Percentiles rank a stretch among this genome's conserved stretches.
Conservation (phyloP, 2,329 filamentous ascomycete species). For the Exophiala oligosperma region DNA sequence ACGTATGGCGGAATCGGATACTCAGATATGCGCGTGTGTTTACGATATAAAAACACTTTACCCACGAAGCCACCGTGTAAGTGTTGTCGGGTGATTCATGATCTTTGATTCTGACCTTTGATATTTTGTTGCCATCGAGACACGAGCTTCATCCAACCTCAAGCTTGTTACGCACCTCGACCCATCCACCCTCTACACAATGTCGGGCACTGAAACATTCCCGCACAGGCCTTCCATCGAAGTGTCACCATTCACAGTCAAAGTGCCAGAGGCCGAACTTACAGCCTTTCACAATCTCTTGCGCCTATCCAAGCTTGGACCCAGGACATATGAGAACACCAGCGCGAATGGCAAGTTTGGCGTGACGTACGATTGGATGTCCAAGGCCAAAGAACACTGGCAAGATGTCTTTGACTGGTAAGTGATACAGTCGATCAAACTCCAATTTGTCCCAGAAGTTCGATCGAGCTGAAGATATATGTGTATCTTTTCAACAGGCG, state of each 20-base stretch:
- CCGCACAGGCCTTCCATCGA: not conserved
- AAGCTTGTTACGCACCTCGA: too few species aligned
- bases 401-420: constrained; percentile 51
- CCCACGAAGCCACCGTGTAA: too few species aligned
- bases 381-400: constrained; percentile 44
- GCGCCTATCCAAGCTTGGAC: constrained; percentile 22
- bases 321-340: constrained; percentile 27
- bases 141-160: too few species aligned
- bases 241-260: not conserved
- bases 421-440: constrained; percentile 10
- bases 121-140: too few species aligned
- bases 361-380: constrained; percentile 50
- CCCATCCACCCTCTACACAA: too few species aligned
- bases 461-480: not conserved
- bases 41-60: too few species aligned
- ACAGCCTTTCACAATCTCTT: not conserved
- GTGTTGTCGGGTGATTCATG: too few species aligned
- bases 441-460: constrained; percentile 15
- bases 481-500: not conserved
- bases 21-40: too few species aligned
- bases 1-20: too few species aligned
- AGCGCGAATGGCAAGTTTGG: constrained; percentile 44
- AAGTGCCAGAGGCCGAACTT: not conserved
- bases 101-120: too few species aligned
- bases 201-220: not conserved